Evolutionary conservation across 108 stramenopile genomes (phyloP).

Genomic region (Pseudonitzschia multiseries): DNA sequence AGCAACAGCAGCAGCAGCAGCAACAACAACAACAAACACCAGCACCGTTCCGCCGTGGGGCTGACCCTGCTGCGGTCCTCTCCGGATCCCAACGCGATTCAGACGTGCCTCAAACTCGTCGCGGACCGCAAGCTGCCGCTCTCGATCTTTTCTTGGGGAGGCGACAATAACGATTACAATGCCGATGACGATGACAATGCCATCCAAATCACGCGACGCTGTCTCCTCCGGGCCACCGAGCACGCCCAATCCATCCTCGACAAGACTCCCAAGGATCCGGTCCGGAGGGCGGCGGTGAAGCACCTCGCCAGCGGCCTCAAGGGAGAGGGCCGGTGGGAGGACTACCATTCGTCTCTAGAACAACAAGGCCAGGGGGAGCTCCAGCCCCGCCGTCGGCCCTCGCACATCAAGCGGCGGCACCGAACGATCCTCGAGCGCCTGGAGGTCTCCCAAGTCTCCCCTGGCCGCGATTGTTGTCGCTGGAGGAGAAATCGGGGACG

Average conservation of each 20-base stretch:
- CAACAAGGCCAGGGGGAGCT: not conserved
- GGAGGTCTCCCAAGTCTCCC: slow-evolving; percentile 19
- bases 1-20: too few relatives aligned
- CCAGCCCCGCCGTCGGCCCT: slow-evolving; percentile 19
- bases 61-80: slow-evolving; percentile 17
- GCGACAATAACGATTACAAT: not conserved
- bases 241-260: slow-evolving; percentile 7
- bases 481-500: too few relatives aligned
- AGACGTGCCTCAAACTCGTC: not conserved
- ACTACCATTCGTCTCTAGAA: slow-evolving; percentile 3
- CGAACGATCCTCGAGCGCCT: slow-evolving; percentile 16
- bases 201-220: not conserved
- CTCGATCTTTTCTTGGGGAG: not conserved
- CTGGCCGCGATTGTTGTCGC: not conserved
- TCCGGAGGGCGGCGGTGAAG: not conserved
- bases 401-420: slow-evolving; percentile 16
- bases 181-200: slow-evolving; percentile 9
- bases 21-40: not conserved
- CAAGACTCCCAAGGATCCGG: slow-evolving; percentile 1
- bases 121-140: not conserved
- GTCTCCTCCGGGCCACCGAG: not conserved
- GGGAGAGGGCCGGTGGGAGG: not conserved
- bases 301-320: not conserved
- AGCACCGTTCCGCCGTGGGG: not conserved
- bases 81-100: slow-evolving; percentile 23